Evolutionary conservation across 2,329 filamentous ascomycete genomes (phyloP), one percentile per base, ranked within the genome.

Genomic region (Diplocarpon mali): DNA sequence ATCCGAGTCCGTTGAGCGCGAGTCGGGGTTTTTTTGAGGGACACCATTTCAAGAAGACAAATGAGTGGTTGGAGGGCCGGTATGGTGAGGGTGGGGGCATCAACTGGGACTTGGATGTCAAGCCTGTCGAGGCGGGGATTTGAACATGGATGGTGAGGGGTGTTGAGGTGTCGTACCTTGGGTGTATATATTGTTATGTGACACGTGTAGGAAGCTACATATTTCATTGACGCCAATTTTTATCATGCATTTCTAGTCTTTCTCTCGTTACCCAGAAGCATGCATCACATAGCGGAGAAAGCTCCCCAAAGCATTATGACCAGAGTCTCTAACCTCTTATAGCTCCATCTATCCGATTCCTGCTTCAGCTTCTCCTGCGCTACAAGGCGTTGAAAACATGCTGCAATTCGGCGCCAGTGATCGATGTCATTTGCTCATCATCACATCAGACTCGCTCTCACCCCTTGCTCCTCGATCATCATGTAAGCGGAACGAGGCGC

Each of bases 1-100:
- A 98, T 66, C 92, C 92, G 0, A 95, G 87, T 63, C 92, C 92
- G n/a, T 65, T 95, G 53, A 93, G 86, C 65, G 92, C 90, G 3
- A 67, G 71, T 12, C 73, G 76, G 43, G 92, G 92, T 1, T 98
- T 88, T 64, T 87, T 86, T 53, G 80, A 85, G 46, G 89, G 84
- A 56, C 77, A 78, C 0, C 88, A 94, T 65, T 95, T 93, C 63
- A 79, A 71, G 51, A 76, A 79, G 66, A 78, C 85, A 38, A 94
- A 95, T 60, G 80, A 85, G 56, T 98, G 92, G 92, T 69, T 98
- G 16, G 69, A 74, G 42, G 64, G 72, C 54, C 72, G 83, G 46
- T 95, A 96, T 64, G 92, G 92, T 0, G 68, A 74, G n/a, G 82
- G 80, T 2, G 82, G 77, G 1, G 76, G 79, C 57, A 88, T 98